Conservation (phyloP, 441 rosid species). For the Populus hybrid region DNA sequence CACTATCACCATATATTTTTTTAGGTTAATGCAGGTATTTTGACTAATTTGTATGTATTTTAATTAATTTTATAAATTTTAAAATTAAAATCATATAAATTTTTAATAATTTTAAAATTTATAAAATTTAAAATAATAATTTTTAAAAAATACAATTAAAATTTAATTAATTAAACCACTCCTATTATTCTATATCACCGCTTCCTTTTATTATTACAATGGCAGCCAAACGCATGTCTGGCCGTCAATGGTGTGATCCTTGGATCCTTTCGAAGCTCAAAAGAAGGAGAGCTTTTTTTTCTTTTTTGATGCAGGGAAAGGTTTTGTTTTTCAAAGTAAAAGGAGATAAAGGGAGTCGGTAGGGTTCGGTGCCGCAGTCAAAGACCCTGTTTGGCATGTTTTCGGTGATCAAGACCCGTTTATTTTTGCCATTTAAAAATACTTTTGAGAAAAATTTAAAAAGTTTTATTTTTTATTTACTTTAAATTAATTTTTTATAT, state of each 20-base stretch:
- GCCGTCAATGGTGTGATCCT: background rate
- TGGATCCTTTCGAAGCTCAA: slow-evolving; percentile 7
- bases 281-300: background rate
- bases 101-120: no score
- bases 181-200: rapidly evolving
- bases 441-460: no score
- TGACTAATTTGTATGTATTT: rapidly evolving
- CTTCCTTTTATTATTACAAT: background rate
- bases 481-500: no score
- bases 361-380: slow-evolving; percentile 13
- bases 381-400: background rate
- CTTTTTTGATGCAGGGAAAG: background rate
- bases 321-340: background rate
- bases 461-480: no score
- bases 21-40: no score
- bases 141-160: no score
- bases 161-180: rapidly evolving
- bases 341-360: background rate
- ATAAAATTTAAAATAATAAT: no score
- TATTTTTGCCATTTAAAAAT: no score
- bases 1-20: no score
- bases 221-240: background rate
- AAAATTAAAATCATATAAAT: no score
- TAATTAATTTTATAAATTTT: rapidly evolving
- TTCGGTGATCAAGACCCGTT: no score